Percentiles rank a stretch among this genome's conserved stretches.
Evolutionary conservation across 495 filamentous ascomycete species (phyloP).

Genomic region (Neurospora tetrasperma): DNA sequence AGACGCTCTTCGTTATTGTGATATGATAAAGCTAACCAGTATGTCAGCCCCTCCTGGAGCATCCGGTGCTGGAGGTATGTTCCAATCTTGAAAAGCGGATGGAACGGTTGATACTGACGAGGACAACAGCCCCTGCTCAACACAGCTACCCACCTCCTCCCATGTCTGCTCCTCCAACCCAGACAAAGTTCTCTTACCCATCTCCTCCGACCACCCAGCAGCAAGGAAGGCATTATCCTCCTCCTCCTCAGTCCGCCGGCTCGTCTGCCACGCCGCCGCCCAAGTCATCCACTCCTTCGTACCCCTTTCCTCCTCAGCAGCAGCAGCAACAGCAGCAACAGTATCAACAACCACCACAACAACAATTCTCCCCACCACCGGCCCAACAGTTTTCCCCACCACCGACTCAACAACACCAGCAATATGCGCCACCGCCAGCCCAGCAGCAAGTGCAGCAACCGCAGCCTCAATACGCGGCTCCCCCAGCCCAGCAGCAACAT

Average conservation of each 20-base stretch:
- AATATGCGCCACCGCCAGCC: slow-evolving; percentile 17
- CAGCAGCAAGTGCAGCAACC: slow-evolving; percentile 8
- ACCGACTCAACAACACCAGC: slow-evolving; percentile 21
- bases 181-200: slow-evolving; percentile 35
- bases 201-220: slow-evolving; percentile 26
- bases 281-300: slow-evolving; percentile 17
- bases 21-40: not conserved
- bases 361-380: slow-evolving; percentile 3
- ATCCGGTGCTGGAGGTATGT: slow-evolving; percentile 19
- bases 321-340: slow-evolving; percentile 14
- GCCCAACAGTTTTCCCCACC: slow-evolving; percentile 24
- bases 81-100: not conserved
- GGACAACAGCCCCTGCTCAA: slow-evolving; percentile 5
- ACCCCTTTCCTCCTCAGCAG: slow-evolving; percentile 28
- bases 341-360: slow-evolving; percentile 25
- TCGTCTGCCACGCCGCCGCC: slow-evolving; percentile 18
- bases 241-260: slow-evolving; percentile 15
- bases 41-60: slow-evolving; percentile 16
- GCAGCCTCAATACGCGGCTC: slow-evolving; percentile 10
- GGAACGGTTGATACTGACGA: not conserved
- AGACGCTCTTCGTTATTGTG: not conserved
- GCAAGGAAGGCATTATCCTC: slow-evolving; percentile 23
- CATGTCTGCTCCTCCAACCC: slow-evolving; percentile 32
- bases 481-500: slow-evolving; percentile 6
- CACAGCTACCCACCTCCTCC: slow-evolving; percentile 25